phyloP scores from a whole-genome alignment of 768 basidiomycete species.

The Psilocybe cubensis region DNA sequence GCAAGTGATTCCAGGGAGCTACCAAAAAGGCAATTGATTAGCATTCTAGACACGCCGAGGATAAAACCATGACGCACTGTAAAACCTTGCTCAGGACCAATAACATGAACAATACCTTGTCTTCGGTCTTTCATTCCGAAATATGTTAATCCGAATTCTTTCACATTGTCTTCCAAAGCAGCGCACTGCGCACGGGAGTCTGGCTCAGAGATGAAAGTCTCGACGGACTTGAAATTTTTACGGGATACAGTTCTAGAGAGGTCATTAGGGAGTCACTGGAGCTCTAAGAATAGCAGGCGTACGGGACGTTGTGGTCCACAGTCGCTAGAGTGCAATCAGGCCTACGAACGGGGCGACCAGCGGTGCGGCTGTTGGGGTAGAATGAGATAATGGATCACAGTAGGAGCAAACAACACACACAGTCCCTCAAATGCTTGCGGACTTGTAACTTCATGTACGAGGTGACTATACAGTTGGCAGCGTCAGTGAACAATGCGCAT shows the following conservation, averaged over 20 bases:
- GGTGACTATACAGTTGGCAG: slow-evolving; percentile 39
- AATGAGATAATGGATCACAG: slow-evolving; percentile 13
- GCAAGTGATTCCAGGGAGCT: slow-evolving; percentile 79
- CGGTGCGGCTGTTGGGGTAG: slow-evolving; percentile 55
- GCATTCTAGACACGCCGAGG: not conserved
- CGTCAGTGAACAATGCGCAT: slow-evolving; percentile 10
- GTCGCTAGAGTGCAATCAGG: slow-evolving; percentile 91
- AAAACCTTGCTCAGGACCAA: slow-evolving; percentile 94
- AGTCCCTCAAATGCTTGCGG: slow-evolving; percentile 92
- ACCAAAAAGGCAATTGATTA: slow-evolving; percentile 1
- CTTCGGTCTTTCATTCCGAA: slow-evolving; percentile 90
- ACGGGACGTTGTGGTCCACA: slow-evolving; percentile 89
- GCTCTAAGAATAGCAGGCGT: slow-evolving; percentile 30
- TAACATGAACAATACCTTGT: slow-evolving; percentile 88
- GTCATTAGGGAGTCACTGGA: not conserved
- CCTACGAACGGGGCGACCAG: slow-evolving; percentile 76
- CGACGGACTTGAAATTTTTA: slow-evolving; percentile 73
- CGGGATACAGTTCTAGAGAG: slow-evolving; percentile 65
- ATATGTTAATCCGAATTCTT: slow-evolving; percentile 90
- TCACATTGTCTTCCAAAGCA: slow-evolving; percentile 88
- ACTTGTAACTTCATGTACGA: slow-evolving; percentile 92
- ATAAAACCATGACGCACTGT: slow-evolving; percentile 49
- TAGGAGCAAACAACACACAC: slow-evolving; percentile 37
- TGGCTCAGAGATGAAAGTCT: slow-evolving; percentile 79
- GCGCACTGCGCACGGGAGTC: slow-evolving; percentile 85